Evolutionary conservation across 2,329 filamentous ascomycete species (phyloP), one percentile per base, ranked within the genome.

Genomic region (Tolypocladium paradoxum): DNA sequence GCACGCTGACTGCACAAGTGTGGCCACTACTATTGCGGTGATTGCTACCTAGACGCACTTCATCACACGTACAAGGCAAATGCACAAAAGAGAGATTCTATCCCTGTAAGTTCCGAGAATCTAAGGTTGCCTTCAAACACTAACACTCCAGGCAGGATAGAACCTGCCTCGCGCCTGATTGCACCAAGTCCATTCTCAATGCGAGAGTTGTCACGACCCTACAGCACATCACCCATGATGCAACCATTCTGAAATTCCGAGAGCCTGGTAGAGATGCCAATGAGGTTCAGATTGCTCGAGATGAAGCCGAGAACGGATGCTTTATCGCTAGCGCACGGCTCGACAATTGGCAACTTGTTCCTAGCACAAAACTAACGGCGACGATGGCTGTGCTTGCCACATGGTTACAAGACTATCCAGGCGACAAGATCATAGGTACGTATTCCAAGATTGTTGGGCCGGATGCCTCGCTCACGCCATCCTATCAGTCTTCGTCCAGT

Each of bases 391-490:
- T 70, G 0, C 56, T 71, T 1, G 24, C 63, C 1, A 60, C 61
- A 1, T 73, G 70, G 71, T 55, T 60, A 24, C 1, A 36, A 0
- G 59, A 67, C 0, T 53, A 55, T 0, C 70, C 70, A 0, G 47
- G 65, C 0, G 70, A 73, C 59, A 73, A 73, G 55, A 70, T 70
- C 4, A 69, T 74, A 18, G 60, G 71, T 70, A 57, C 60, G 65
- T 53, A 1, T 4, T 6, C 7, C 2, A 9, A 16, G 3, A 6
- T 27, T 31, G 2, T 1, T 35, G 33, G 4, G 3, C 12, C 12
- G 3, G 0, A 2, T 11, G 7, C 7, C 2, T 16, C 12, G 27
- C 45, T 50, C 22, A 53, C 45, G 3, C 0, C 1, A 0, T 2
- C 18, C 0, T 4, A 22, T 37, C 11, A 71, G 72, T 74, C 8